Evolutionary conservation across 2,329 filamentous ascomycete genomes (phyloP), one percentile per base, ranked within the genome.

Genomic region (Pseudocercospora vitis): DNA sequence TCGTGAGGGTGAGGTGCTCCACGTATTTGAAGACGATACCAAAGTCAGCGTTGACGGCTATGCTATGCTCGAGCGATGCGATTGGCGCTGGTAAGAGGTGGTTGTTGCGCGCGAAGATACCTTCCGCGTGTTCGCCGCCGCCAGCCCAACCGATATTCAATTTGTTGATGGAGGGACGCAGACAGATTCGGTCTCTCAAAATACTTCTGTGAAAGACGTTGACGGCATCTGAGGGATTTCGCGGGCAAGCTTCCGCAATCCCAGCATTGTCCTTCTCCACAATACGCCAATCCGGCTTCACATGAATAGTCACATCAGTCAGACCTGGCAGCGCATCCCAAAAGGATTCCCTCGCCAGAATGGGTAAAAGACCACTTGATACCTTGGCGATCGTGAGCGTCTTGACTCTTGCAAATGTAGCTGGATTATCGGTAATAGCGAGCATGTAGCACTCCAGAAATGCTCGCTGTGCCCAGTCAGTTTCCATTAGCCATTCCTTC

Each of bases 381-480:
- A 89, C 73, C 49, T 83, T 82, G 46, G 84, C 80, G 47, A 89
- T 77, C 28, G 80, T 85, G 35, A 89, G 67, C 4, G 78, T 81
- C 18, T 78, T 79, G 37, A 89, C 75, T 4, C 74, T 69, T 6
- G 64, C 55, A 59, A 88, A 86, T 1, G 73, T 77, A 4, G 64
- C 59, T 3, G 73, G 72, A 55, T 85, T 86, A 62, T 87, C 83
- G 19, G 84, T 80, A 37, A 88, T 69, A 1, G 83, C 80, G 44
- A 87, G 78, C 59, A 84, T 79, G 60, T 85, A 88, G 1, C 85
- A 86, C 45, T 84, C 81, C 42, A 88, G 74, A 65, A 88, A 85
- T 14, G 84, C 85, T 49, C 81, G 75, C 59, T 88, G 84, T 5
- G 84, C 84, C 82, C 85, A 87, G 48, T 84, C 80, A 3, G 83